Evolutionary conservation across 306 rosid genomes (phyloP), one percentile per base, ranked within the genome.

Genomic region (Coriaria nepalensis): DNA sequence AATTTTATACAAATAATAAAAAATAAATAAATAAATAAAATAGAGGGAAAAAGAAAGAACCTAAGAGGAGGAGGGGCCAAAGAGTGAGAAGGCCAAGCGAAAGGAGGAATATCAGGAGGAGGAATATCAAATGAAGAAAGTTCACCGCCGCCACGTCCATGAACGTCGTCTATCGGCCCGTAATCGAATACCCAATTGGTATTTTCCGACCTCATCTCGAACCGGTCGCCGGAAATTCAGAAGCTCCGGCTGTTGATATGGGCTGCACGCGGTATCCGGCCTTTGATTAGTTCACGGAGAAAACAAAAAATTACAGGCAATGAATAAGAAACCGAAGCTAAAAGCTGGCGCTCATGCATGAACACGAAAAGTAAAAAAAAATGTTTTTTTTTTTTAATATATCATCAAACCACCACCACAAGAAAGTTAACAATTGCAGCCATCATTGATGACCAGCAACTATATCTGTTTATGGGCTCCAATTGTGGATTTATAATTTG

Each of bases 141-240:
- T 37, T 57, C 63, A 8, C 63, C 63, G 13, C 70, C 66, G 4
- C 75, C 74, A 34, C 66, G 66, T 36, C 60, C 67, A 13, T 68
- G 59, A 75, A 77, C 67, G 75, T 67, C 71, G 33, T 69, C 93
- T 6, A 78, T 56, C 49, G 69, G 48, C 44, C 65, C 74, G 52
- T 72, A 81, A 65, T 86, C 93, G 45, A 76, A 61, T 13, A 57
- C 59, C 87, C 82, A 78, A 51, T 61, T 65, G 56, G 74, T 50
- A 57, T 69, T 62, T 53, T 40, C 78, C 38, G 59, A 74, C 11
- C 47, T 64, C 86, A 81, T 78, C 35, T 10, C 33, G 13, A 33
- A 35, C 4, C 4, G 34, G 36, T 2, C 2, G 61, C 68, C 45
- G 53, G 71, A 60, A 58, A 32, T 42, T 55, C 35, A 10, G 56